phyloP scores from a whole-genome alignment of 2,329 filamentous ascomycete species.

The Exophiala lecanii-corni region DNA sequence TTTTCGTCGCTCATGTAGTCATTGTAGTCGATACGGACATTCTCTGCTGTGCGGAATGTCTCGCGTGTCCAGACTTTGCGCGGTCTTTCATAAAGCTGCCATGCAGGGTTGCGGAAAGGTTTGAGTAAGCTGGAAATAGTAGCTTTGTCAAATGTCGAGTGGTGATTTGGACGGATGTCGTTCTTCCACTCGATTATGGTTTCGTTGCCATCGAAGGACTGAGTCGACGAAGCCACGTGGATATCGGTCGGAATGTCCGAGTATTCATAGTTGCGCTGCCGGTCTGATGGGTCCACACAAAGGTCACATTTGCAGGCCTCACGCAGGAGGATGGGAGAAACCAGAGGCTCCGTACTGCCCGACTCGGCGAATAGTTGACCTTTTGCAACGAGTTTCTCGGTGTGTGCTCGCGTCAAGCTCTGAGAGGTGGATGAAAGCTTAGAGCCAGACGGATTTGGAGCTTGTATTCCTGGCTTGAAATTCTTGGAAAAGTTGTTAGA shows the following conservation, averaged over 20 bases:
- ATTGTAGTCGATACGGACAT: conserved; percentile 60
- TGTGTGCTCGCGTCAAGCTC: neutral
- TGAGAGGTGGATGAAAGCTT: neutral
- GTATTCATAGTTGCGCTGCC: conserved; percentile 61
- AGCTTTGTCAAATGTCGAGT: conserved; percentile 11
- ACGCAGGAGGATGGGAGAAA: conserved; percentile 38
- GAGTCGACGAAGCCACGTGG: conserved; percentile 32
- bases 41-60: conserved; percentile 42
- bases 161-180: conserved; percentile 43
- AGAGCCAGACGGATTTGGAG: neutral
- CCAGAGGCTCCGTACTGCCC: conserved; percentile 5
- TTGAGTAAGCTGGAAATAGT: conserved; percentile 9
- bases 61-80: conserved; percentile 34
- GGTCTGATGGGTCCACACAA: conserved; percentile 56
- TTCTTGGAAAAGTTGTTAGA: neutral
- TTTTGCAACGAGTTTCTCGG: conserved; percentile 1
- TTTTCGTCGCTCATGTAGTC: conserved; percentile 63
- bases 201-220: conserved; percentile 38
- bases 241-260: conserved; percentile 57
- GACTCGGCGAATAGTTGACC: conserved; percentile 2
- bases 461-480: neutral
- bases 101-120: conserved; percentile 20
- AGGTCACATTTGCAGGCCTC: conserved; percentile 51
- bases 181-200: conserved; percentile 60
- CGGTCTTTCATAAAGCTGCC: conserved; percentile 36